Evolutionary conservation across 2,329 filamentous ascomycete genomes (phyloP).

Genomic region (Cladosporium colombiae): DNA sequence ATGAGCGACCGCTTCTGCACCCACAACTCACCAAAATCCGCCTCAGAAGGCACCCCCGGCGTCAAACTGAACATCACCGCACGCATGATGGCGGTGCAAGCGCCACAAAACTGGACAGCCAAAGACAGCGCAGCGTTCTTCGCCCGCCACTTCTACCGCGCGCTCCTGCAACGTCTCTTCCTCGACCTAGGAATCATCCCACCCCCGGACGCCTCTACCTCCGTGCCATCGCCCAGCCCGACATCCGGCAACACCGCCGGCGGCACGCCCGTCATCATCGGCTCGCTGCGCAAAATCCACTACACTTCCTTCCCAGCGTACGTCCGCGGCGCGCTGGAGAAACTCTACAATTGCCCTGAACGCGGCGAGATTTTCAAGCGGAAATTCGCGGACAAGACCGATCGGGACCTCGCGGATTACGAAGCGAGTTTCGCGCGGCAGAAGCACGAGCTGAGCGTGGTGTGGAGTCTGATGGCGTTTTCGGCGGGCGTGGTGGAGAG

Average conservation of each 20-base stretch:
- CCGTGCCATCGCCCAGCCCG: neutral
- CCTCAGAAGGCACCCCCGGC: constrained; percentile 44
- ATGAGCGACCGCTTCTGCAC: constrained; percentile 74
- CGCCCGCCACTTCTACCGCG: constrained; percentile 87
- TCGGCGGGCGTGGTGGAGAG: constrained; percentile 87
- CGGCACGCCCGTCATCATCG: constrained; percentile 78
- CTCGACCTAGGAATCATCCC: constrained; percentile 78
- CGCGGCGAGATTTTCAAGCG: constrained; percentile 61
- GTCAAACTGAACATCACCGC: constrained; percentile 92
- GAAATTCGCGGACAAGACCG: constrained; percentile 68
- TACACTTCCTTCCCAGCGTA: constrained; percentile 76
- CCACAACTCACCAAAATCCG: constrained; percentile 39
- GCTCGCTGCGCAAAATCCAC: constrained; percentile 76
- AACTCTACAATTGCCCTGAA: constrained; percentile 65
- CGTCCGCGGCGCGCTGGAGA: constrained; percentile 75
- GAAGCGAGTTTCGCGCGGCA: constrained; percentile 63
- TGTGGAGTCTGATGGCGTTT: constrained; percentile 97
- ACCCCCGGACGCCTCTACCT: constrained; percentile 44
- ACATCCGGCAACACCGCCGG: constrained; percentile 28
- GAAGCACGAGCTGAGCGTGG: constrained; percentile 78
- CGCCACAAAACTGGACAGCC: constrained; percentile 85
- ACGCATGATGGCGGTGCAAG: constrained; percentile 97
- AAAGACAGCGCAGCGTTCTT: constrained; percentile 86
- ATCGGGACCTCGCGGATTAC: constrained; percentile 74
- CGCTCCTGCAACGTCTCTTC: constrained; percentile 88